Base-by-base conservation (phyloP, 495 filamentous ascomycete species). In the Aspergillus homomorphus region DNA sequence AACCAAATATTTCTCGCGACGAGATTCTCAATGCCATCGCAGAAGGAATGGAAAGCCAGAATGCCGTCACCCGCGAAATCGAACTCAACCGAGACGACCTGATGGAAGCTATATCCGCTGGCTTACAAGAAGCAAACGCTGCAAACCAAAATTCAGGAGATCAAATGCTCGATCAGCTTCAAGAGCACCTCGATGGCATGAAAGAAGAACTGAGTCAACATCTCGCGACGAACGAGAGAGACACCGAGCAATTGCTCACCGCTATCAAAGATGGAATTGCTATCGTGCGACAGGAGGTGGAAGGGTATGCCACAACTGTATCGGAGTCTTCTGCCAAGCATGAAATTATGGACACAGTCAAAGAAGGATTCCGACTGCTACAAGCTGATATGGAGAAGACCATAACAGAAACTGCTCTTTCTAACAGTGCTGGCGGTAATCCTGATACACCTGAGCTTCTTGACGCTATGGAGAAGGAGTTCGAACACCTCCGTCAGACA, bases 201-300 rank as follows among this genome's bases (percentile, higher is more conserved):
- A 84, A 82, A 44, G 80, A 86, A 20, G 87, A 90, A 66, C 82
- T 88, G 50, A 88, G 90, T 63, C 81, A 91, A 63, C 90, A 87
- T 62, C 83, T 87, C 16, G 78, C 88, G 0, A 85, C 87, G 23
- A 89, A 84, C 63, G 89, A 87, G 45, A 78, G 82, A 52, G 89
- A 91, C 65, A 91, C 88, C 0, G 89, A 91, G 67, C 86, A 94
- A 62, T 82, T 95, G 22, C 77, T 96, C 2, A 89, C 93, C 67
- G 88, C 90, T 1, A 84, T 93, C 56, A 92, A 89, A 66, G 91
- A 95, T 68, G 90, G 90, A 3, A 81, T 96, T 41, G 89, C 92
- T 61, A 83, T 82, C 51, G 81, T 97, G 4, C 84, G 89, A n/a
- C 78, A 79, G 21, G 86, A 93, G 49, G 90, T 96, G 54, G 90